Evolutionary conservation across 805 yeast genomes (phyloP).

Genomic region (Metschnikowia cerradonensis): DNA sequence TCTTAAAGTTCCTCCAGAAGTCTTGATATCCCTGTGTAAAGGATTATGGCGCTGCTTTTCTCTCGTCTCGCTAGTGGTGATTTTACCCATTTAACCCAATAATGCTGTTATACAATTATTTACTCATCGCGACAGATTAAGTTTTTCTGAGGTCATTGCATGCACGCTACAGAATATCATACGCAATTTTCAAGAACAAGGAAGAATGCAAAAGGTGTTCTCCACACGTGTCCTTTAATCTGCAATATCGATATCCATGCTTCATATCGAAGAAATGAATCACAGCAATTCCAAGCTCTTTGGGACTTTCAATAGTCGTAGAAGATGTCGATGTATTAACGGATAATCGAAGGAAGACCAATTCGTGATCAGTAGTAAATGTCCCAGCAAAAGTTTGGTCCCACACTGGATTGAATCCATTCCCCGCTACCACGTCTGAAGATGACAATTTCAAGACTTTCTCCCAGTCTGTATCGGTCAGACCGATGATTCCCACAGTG

Average conservation of each 20-base stretch:
- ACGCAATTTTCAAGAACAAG: constrained; percentile 39
- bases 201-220: constrained; percentile 60
- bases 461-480: constrained; percentile 24
- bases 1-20: constrained; percentile 69
- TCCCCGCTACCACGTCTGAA: constrained; percentile 42
- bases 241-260: constrained; percentile 79
- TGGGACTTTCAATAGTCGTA: constrained; percentile 20
- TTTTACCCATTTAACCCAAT: constrained; percentile 58
- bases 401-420: constrained; percentile 92
- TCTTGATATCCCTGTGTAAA: constrained; percentile 69
- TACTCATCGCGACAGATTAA: constrained; percentile 9
- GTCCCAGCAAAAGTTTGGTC: constrained; percentile 48
- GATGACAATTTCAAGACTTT: constrained; percentile 4
- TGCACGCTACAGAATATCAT: constrained; percentile 12
- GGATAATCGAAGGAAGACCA: constrained; percentile 55
- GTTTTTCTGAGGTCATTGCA: constrained; percentile 1
- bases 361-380: constrained; percentile 31
- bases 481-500: constrained; percentile 56
- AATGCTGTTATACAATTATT: background rate
- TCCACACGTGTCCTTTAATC: constrained; percentile 73
- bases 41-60: constrained; percentile 76
- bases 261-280: constrained; percentile 59
- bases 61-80: constrained; percentile 46
- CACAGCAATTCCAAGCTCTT: constrained; percentile 54
- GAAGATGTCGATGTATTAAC: constrained; percentile 37